These are phyloP conservation scores for Verticillium albo-atrum DNA, from an alignment of 2,329 filamentous ascomycete genomes.

Conservation along the genomic window DNA sequence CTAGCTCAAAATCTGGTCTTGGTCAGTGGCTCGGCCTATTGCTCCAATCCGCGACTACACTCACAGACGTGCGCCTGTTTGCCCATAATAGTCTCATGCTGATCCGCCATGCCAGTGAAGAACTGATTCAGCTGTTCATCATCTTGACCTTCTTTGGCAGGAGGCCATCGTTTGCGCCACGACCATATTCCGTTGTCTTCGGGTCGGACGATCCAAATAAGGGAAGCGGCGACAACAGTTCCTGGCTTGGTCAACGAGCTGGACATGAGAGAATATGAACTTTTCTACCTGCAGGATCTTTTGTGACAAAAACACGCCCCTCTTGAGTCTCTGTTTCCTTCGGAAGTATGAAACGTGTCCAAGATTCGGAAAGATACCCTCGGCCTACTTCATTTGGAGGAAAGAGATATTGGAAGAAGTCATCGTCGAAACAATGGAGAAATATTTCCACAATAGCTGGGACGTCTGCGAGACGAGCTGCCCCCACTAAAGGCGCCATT, in stretches of 20 bases:
- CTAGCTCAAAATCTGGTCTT: slow-evolving; percentile 10
- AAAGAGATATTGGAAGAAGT: slow-evolving; percentile 7
- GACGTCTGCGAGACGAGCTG: slow-evolving; percentile 5
- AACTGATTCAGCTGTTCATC: slow-evolving; percentile 10
- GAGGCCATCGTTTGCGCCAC: slow-evolving; percentile 9
- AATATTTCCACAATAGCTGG: slow-evolving; percentile 7
- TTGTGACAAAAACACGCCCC: slow-evolving; percentile 7
- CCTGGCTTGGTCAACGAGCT: neutral
- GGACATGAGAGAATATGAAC: neutral
- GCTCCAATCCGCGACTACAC: neutral
- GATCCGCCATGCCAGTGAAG: slow-evolving; percentile 11
- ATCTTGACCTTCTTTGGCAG: slow-evolving; percentile 5
- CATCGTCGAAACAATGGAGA: slow-evolving; percentile 8
- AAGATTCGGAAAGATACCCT: slow-evolving; percentile 4
- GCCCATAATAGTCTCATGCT: slow-evolving; percentile 11
- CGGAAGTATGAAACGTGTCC: slow-evolving; percentile 4
- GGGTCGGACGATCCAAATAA: slow-evolving; percentile 8
- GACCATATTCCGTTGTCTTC: slow-evolving; percentile 8
- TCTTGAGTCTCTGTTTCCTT: slow-evolving; percentile 3
- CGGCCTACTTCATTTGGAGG: slow-evolving; percentile 9
- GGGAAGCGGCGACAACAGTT: neutral
- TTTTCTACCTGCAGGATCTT: slow-evolving; percentile 3
- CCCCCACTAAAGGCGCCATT: slow-evolving; percentile 3
- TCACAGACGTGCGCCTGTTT: slow-evolving; percentile 12
- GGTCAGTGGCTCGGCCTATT: no score